Conservation (phyloP, 2,329 filamentous ascomycete genomes). For the Diaporthe sp. region DNA sequence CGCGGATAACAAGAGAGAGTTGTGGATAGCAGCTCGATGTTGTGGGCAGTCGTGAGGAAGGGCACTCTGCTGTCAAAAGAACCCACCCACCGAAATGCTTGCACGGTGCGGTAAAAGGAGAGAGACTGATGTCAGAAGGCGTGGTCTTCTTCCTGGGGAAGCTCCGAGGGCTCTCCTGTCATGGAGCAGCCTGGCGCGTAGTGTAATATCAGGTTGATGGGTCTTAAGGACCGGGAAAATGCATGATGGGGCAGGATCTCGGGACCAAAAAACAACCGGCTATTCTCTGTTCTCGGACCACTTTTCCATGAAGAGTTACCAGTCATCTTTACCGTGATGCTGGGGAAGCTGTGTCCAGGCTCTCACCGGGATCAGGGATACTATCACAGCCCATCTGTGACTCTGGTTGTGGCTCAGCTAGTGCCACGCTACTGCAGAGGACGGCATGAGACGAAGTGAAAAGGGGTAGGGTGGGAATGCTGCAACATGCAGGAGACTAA, state of each 20-base stretch:
- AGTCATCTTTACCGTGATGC: not conserved
- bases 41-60: not conserved
- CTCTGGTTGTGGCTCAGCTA: slow-evolving; percentile 32
- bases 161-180: not conserved
- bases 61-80: not conserved
- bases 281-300: not conserved
- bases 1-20: not conserved
- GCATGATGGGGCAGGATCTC: slow-evolving; percentile 1
- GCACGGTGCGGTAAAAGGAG: not conserved
- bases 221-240: not conserved
- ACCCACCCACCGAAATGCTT: not conserved
- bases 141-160: slow-evolving; percentile 1
- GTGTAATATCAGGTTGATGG: not conserved
- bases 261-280: slow-evolving; percentile 2
- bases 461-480: slow-evolving; percentile 21
- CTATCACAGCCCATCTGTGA: not conserved
- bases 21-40: not conserved
- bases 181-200: not conserved
- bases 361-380: slow-evolving; percentile 16
- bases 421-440: slow-evolving; percentile 27
- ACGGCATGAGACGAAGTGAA: slow-evolving; percentile 24
- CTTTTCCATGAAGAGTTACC: not conserved
- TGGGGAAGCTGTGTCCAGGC: not conserved
- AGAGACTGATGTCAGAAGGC: slow-evolving; percentile 15
- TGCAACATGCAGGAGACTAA: slow-evolving; percentile 25